Evolutionary conservation across 148 eudicot species (phyloP), one percentile per base, ranked within the genome.

Genomic region (Vaccinium macrocarpon): DNA sequence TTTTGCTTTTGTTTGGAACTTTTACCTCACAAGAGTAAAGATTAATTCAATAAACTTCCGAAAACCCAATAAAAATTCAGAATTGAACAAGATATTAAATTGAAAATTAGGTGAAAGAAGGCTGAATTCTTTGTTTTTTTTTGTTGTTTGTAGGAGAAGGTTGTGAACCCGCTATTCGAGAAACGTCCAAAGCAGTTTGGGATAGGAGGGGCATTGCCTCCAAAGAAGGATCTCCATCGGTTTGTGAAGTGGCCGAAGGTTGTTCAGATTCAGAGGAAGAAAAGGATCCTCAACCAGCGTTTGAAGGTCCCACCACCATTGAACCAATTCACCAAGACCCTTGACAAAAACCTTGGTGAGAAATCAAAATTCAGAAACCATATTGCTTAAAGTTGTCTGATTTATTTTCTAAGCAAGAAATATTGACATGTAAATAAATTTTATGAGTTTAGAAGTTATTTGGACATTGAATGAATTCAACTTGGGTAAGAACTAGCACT

Each of bases 201-300:
- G 5, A 90, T 87, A 38, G 92, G 92, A 56, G 94, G 92, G 18
- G 91, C 92, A 1, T 81, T 91, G 73, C 92, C 92, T 38, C 92
- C 92, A 49, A 88, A 91, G 88, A 88, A 84, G 85, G 91, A 91
- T 85, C 82, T 91, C 76, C 87, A 86, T 76, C 53, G 93, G 7
- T 90, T 91, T 59, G 91, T 91, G 38, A 90, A 79, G 83, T 90
- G 91, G 92, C 92, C 92, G 0, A 86, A 86, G 81, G 90, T 85
- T 29, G 92, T 91, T 25, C 89, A 89, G 42, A 88, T 90, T 73
- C 92, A 91, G 90, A 90, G 91, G 86, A 91, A 88, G 88, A 91
- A 76, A 72, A 91, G 88, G 91, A 90, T 88, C 70, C 88, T 91
- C 59, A 90, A 78, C 86, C 90, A 87, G 88, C 81, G 91, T 0